A percentile compares a stretch with the other conserved stretches of the same genome.
phyloP scores from a whole-genome alignment of 352 stramenopile genomes.

The Pythium graminicola region DNA sequence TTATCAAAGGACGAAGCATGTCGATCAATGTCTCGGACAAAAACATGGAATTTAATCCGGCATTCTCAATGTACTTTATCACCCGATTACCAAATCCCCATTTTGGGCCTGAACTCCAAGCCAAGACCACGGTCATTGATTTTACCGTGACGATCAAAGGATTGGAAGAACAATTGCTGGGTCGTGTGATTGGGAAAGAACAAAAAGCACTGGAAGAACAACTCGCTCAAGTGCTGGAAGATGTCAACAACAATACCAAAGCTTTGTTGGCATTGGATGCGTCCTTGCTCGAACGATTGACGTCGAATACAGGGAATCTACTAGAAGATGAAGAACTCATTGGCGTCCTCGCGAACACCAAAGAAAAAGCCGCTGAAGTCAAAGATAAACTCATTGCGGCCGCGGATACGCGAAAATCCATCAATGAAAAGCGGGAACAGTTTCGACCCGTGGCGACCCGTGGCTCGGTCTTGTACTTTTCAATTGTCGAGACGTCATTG shows the following conservation, averaged over 20 bases:
- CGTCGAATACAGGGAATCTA: conserved; percentile 96
- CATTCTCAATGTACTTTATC: conserved; percentile 99
- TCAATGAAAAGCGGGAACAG: conserved; percentile 98
- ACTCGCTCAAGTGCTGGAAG: conserved; percentile 96
- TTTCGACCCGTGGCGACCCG: conserved; percentile 97
- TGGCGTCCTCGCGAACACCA: conserved; percentile 96
- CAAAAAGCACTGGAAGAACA: conserved; percentile 98
- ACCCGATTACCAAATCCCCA: conserved; percentile 96
- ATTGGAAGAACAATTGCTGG: conserved; percentile 95
- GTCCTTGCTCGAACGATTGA: conserved; percentile 94
- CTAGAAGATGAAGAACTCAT: conserved; percentile 99
- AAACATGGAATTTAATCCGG: conserved; percentile 97
- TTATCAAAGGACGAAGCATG: conserved; percentile 94
- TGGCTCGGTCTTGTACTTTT: conserved; percentile 97
- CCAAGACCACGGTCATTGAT: conserved; percentile 98
- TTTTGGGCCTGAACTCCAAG: conserved; percentile 96
- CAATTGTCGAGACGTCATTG: conserved; percentile 96
- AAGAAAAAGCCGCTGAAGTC: conserved; percentile 97
- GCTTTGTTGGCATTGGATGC: conserved; percentile 93
- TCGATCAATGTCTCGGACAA: conserved; percentile 98
- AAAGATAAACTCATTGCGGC: conserved; percentile 96
- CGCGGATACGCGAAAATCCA: conserved; percentile 94
- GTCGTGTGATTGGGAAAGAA: conserved; percentile 96
- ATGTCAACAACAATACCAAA: conserved; percentile 98
- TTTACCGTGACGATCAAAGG: conserved; percentile 97